Conservation (phyloP, 306 rosid species). For the Cicer arietinum region DNA sequence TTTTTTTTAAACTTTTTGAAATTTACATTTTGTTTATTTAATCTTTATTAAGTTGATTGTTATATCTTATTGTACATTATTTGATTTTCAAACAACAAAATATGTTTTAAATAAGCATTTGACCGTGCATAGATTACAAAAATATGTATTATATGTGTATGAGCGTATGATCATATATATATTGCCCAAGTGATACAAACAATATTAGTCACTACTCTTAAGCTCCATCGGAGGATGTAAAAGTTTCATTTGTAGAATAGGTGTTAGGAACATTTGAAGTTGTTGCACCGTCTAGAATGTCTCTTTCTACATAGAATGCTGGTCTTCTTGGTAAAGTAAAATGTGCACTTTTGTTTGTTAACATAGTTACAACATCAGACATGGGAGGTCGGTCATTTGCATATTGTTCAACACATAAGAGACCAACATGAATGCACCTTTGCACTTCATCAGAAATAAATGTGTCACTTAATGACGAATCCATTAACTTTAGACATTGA, state of each 20-base stretch:
- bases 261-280: not conserved
- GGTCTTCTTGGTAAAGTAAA: constrained; percentile 31
- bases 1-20: too few relatives aligned
- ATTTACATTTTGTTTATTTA: too few relatives aligned
- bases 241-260: not conserved
- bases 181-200: not conserved
- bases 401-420: constrained; percentile 22
- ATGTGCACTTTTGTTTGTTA: constrained; percentile 29
- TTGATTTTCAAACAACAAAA: too few relatives aligned
- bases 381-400: constrained; percentile 39
- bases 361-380: constrained; percentile 13
- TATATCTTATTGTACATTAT: too few relatives aligned
- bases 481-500: not conserved
- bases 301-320: constrained; percentile 22
- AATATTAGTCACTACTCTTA: not conserved
- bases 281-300: not conserved
- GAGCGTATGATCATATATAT: too few relatives aligned
- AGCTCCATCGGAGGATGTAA: not conserved
- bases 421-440: constrained; percentile 38
- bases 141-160: too few relatives aligned
- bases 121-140: too few relatives aligned
- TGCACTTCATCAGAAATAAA: constrained; percentile 8
- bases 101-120: too few relatives aligned
- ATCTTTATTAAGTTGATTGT: too few relatives aligned
- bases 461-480: constrained; percentile 12